A percentile compares a stretch with the other conserved stretches of the same genome.
Evolutionary conservation across 441 rosid genomes (phyloP).

Genomic region (Pelargonium exstipulatum): DNA sequence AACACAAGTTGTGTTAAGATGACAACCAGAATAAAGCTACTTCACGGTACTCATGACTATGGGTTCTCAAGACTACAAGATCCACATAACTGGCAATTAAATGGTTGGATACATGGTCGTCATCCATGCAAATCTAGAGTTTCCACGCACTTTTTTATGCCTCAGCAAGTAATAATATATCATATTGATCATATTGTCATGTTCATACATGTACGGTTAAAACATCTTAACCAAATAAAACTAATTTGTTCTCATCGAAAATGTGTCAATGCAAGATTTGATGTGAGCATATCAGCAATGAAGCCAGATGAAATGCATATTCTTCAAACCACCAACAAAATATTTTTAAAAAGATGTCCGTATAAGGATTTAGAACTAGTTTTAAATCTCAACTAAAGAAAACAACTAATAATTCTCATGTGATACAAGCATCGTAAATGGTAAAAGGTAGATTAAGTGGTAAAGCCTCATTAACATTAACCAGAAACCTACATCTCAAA

Average conservation of each 20-base stretch:
- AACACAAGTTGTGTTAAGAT: not conserved
- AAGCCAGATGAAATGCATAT: slow-evolving; percentile 2
- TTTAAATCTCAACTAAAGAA: not conserved
- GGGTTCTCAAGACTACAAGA: not conserved
- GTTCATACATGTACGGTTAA: not conserved
- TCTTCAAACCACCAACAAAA: slow-evolving; percentile 2
- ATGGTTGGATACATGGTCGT: too few species aligned
- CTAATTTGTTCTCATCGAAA: not conserved
- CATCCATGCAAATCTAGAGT: too few species aligned
- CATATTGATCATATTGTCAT: not conserved
- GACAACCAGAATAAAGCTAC: not conserved
- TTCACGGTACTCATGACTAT: not conserved
- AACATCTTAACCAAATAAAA: not conserved
- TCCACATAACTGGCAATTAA: not conserved
- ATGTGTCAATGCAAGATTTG: not conserved
- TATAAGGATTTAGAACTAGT: not conserved
- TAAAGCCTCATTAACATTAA: not conserved
- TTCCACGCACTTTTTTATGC: not conserved
- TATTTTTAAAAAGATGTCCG: not conserved
- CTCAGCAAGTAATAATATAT: not conserved
- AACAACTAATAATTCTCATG: not conserved
- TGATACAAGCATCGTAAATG: not conserved
- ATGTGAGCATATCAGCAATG: not conserved
- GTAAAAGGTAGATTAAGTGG: not conserved
- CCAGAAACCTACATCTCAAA: slow-evolving; percentile 9